These are phyloP conservation scores for Kuraishia cidri DNA, from an alignment of 805 yeast species.

Conservation along the genomic window DNA sequence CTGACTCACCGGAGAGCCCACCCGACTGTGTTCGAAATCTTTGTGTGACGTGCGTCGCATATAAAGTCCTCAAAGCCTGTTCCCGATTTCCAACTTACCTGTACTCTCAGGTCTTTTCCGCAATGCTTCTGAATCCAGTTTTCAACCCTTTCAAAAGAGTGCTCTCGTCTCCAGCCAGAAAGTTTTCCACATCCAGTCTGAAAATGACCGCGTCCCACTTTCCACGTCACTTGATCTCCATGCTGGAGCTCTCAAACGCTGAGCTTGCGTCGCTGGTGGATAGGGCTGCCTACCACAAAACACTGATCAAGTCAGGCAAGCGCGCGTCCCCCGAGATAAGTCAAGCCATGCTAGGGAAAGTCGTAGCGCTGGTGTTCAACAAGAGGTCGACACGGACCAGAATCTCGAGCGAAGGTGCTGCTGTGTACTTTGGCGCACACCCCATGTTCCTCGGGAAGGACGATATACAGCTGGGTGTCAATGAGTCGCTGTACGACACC, in stretches of 20 bases:
- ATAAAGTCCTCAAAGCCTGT: too few relatives aligned
- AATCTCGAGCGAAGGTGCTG: slow-evolving; percentile 91
- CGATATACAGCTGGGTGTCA: slow-evolving; percentile 94
- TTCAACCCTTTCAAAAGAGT: too few relatives aligned
- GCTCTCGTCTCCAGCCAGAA: too few relatives aligned
- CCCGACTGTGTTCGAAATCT: too few relatives aligned
- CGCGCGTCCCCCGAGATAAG: slow-evolving; percentile 24
- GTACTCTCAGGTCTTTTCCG: too few relatives aligned
- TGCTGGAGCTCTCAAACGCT: slow-evolving; percentile 62
- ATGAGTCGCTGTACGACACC: slow-evolving; percentile 86
- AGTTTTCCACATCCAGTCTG: too few relatives aligned
- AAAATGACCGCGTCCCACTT: slow-evolving; percentile 1
- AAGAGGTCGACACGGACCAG: slow-evolving; percentile 96
- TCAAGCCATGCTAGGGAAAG: slow-evolving; percentile 63
- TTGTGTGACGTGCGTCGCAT: too few relatives aligned
- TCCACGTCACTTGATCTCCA: slow-evolving; percentile 72
- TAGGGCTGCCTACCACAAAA: slow-evolving; percentile 66
- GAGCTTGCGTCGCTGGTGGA: slow-evolving; percentile 68
- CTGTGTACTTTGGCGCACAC: slow-evolving; percentile 85
- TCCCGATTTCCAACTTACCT: too few relatives aligned
- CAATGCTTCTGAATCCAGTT: too few relatives aligned
- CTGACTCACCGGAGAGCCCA: too few relatives aligned
- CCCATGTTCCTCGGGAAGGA: slow-evolving; percentile 96
- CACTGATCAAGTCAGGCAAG: slow-evolving; percentile 47
- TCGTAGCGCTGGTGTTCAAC: slow-evolving; percentile 76